A percentile compares a stretch with the other conserved stretches of the same genome.
Evolutionary conservation across 345 rosid genomes (phyloP).

Genomic region (Melaleuca quinquenervia): DNA sequence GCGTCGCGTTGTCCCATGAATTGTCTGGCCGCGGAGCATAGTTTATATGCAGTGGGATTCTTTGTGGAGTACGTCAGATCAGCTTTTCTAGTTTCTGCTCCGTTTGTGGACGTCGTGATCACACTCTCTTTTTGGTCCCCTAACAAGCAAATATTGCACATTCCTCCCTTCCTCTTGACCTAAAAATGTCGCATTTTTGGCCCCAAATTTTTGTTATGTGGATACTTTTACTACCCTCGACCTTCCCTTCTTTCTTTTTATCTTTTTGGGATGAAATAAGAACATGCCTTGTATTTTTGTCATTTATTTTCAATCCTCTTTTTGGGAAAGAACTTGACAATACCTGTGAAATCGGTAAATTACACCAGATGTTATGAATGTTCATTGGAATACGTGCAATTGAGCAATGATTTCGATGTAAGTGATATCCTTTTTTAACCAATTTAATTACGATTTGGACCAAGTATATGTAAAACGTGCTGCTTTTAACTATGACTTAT

Average conservation of each 20-base stretch:
- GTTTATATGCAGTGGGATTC: not conserved
- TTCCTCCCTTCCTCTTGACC: not conserved
- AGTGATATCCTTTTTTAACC: not conserved
- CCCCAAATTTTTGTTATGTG: not conserved
- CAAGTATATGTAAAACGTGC: not conserved
- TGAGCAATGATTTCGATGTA: not conserved
- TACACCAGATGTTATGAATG: not conserved
- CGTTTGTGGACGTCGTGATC: not conserved
- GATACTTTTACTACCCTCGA: not conserved
- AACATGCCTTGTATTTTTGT: not conserved
- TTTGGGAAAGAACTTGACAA: not conserved
- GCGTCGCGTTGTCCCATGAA: not conserved
- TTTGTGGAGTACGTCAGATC: not conserved
- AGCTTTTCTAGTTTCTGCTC: not conserved
- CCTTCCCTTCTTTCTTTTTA: fast-evolving
- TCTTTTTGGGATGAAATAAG: not conserved
- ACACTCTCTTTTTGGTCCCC: not conserved
- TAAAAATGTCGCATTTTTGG: not conserved
- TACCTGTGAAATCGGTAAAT: not conserved
- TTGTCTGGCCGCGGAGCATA: not conserved
- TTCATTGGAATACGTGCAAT: not conserved
- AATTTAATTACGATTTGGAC: not conserved
- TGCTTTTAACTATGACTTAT: too few species aligned
- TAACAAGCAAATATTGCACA: not conserved
- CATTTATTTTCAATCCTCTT: not conserved